Evolutionary conservation across 2,329 filamentous ascomycete genomes (phyloP).

Genomic region (Pyricularia sp.): DNA sequence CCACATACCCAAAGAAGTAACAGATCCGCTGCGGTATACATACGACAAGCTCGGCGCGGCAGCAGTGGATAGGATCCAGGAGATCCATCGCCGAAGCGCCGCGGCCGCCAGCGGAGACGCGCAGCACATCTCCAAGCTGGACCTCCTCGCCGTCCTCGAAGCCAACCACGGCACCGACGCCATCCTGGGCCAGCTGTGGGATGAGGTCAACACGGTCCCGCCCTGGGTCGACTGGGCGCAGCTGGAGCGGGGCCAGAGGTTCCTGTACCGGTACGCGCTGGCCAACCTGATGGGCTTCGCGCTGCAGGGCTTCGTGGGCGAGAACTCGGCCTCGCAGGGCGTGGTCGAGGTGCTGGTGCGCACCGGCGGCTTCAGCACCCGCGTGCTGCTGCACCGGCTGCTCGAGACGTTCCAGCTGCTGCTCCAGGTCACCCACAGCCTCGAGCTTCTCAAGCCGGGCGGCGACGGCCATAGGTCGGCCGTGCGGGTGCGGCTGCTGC

Average conservation of each 20-base stretch:
- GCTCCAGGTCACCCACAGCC: constrained; percentile 49
- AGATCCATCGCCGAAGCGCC: neutral
- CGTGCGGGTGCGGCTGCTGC: constrained; percentile 55
- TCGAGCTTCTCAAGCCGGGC: constrained; percentile 50
- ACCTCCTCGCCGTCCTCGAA: constrained; percentile 6
- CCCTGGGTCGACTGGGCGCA: constrained; percentile 61
- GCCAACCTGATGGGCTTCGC: constrained; percentile 45
- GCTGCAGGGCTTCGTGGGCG: constrained; percentile 26
- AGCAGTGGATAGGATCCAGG: neutral
- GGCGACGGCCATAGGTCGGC: constrained; percentile 52
- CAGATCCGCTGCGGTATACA: neutral
- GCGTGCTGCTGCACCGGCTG: constrained; percentile 47
- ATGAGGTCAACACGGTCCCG: constrained; percentile 48
- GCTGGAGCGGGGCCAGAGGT: constrained; percentile 51
- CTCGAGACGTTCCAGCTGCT: constrained; percentile 32
- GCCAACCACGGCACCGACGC: constrained; percentile 39
- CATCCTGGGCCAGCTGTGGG: constrained; percentile 40
- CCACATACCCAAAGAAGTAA: neutral
- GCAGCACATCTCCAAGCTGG: neutral
- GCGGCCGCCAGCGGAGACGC: neutral
- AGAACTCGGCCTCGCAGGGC: constrained; percentile 37
- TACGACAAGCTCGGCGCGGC: neutral
- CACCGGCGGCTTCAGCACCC: constrained; percentile 57
- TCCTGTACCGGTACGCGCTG: constrained; percentile 56
- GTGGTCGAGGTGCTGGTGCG: constrained; percentile 55